Conservation (phyloP, 352 stramenopile genomes). For the Phytophthora agathidicida region DNA sequence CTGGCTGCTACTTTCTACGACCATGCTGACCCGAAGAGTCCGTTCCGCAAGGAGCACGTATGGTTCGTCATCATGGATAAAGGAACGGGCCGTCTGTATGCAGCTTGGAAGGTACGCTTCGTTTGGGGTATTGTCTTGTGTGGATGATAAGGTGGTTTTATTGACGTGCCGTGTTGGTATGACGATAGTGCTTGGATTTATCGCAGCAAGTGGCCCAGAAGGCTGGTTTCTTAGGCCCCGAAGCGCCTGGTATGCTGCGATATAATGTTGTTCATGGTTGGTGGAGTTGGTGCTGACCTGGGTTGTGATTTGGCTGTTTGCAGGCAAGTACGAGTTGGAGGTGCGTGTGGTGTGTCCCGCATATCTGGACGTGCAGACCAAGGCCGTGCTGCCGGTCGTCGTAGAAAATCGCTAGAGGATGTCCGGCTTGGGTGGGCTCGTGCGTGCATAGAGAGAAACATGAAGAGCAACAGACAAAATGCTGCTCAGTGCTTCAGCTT, state of each 20-base stretch:
- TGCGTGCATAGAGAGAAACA: slow-evolving; percentile 9
- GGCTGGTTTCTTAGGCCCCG: slow-evolving; percentile 67
- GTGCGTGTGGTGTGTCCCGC: slow-evolving; percentile 67
- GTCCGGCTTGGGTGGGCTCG: not conserved
- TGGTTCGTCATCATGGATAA: slow-evolving; percentile 80
- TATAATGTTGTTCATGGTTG: not conserved
- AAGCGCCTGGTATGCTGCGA: slow-evolving; percentile 47
- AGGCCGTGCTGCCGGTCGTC: slow-evolving; percentile 36
- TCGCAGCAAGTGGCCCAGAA: slow-evolving; percentile 55
- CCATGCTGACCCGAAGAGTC: slow-evolving; percentile 62
- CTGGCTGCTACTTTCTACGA: slow-evolving; percentile 75
- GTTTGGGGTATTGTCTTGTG: not conserved
- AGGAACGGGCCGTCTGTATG: slow-evolving; percentile 56
- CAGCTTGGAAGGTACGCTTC: slow-evolving; percentile 65
- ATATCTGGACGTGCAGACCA: slow-evolving; percentile 70
- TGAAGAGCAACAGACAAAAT: slow-evolving; percentile 1
- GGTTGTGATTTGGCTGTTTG: not conserved
- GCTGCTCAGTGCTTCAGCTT: no score
- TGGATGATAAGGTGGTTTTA: not conserved
- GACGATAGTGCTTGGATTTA: slow-evolving; percentile 56
- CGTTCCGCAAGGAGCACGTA: slow-evolving; percentile 77
- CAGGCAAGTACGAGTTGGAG: slow-evolving; percentile 79
- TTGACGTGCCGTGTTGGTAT: slow-evolving; percentile 2
- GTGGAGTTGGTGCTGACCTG: not conserved
- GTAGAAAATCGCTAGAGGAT: slow-evolving; percentile 42